Conservation (phyloP, 768 basidiomycete genomes). For the Imleria badia region DNA sequence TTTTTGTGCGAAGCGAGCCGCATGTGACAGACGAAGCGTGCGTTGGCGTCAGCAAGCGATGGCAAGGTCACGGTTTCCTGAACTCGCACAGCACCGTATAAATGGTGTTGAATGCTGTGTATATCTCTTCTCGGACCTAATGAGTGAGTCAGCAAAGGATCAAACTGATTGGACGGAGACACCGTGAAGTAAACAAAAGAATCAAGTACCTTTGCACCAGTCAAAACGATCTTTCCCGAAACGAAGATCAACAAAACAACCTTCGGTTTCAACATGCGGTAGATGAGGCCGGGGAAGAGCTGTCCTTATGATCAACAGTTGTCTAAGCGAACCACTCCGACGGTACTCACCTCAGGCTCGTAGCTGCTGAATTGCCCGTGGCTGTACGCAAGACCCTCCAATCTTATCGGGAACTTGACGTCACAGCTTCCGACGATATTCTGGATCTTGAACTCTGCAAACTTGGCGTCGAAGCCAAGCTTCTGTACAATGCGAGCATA, state of each 20-base stretch:
- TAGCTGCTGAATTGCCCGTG: slow-evolving; percentile 99
- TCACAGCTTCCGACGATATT: slow-evolving; percentile 99
- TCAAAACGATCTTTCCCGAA: slow-evolving; percentile 97
- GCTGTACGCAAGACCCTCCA: slow-evolving; percentile 95
- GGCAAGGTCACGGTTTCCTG: slow-evolving; percentile 63
- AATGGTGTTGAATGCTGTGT: slow-evolving; percentile 99
- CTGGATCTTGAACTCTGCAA: slow-evolving; percentile 99
- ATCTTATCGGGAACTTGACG: slow-evolving; percentile 96
- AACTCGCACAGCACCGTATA: slow-evolving; percentile 97
- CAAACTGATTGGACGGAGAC: too few relatives aligned
- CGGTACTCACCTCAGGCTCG: slow-evolving; percentile 82
- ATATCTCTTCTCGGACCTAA: slow-evolving; percentile 98
- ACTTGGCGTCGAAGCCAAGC: slow-evolving; percentile 98
- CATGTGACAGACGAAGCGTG: not conserved
- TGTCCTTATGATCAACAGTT: slow-evolving; percentile 29
- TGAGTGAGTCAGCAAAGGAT: slow-evolving; percentile 44
- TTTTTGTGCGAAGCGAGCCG: slow-evolving; percentile 13
- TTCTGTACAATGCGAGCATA: slow-evolving; percentile 99
- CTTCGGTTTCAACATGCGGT: slow-evolving; percentile 99
- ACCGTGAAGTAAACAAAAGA: too few relatives aligned
- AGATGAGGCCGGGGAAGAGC: slow-evolving; percentile 99
- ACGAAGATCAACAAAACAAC: slow-evolving; percentile 98
- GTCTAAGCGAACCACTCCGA: not conserved
- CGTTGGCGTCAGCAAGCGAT: slow-evolving; percentile 2
- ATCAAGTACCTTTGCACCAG: slow-evolving; percentile 87